phyloP scores from a whole-genome alignment of 371 early-diverging fungal species.

The Mortierella sp. region DNA sequence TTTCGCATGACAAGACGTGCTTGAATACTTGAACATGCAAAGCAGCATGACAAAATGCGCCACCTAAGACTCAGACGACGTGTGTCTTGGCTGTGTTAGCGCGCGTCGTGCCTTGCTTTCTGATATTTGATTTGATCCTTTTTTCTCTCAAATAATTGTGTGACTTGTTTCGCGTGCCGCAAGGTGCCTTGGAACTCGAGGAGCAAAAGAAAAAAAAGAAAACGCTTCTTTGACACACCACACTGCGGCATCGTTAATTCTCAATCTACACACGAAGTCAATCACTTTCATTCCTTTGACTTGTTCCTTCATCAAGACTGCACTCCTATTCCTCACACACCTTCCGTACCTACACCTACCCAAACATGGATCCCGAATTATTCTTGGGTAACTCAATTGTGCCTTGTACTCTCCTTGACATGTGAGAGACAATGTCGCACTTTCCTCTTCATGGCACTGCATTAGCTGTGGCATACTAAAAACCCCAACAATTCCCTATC shows the following conservation, averaged over 20 bases:
- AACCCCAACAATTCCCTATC: background rate
- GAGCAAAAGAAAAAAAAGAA: background rate
- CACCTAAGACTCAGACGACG: no score
- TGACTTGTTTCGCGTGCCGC: background rate
- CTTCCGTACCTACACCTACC: background rate
- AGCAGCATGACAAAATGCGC: no score
- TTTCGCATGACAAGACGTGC: no score
- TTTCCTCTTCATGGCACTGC: background rate
- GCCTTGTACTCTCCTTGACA: background rate
- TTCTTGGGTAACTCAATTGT: conserved; percentile 35
- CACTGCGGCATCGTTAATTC: background rate
- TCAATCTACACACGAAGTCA: background rate
- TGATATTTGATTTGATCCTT: background rate
- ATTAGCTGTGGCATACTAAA: background rate
- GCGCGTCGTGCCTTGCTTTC: no score
- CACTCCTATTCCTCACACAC: background rate
- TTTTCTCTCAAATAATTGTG: background rate
- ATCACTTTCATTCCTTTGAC: background rate
- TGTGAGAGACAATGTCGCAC: background rate
- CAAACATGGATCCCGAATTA: conserved; percentile 44
- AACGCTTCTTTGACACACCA: background rate
- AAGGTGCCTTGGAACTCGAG: conserved; percentile 2
- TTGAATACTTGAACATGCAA: no score
- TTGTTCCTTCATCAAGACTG: background rate
- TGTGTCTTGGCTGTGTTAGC: no score